Conservation (phyloP, 2,329 filamentous ascomycete genomes). For the Trichoderma guizhouense region DNA sequence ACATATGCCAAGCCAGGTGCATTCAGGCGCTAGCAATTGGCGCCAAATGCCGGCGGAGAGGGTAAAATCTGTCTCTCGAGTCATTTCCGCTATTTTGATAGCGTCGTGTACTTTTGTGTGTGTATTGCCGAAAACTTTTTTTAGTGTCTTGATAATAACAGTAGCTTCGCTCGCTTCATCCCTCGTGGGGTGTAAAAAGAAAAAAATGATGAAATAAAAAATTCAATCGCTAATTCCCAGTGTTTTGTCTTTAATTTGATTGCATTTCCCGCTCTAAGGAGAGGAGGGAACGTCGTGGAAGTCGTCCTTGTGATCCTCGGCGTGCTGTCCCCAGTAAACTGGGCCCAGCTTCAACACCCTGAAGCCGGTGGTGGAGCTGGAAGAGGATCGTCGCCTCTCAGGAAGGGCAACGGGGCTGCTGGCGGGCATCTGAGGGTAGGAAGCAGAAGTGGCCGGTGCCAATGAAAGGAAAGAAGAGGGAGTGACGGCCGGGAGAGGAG, state of each 20-base stretch:
- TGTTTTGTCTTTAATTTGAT: not conserved
- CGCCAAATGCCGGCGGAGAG: constrained; percentile 8
- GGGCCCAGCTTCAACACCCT: constrained; percentile 62
- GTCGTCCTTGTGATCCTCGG: constrained; percentile 55
- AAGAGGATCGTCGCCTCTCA: constrained; percentile 50
- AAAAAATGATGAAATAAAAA: not conserved
- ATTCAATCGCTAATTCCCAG: not conserved
- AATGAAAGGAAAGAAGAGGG: constrained; percentile 51
- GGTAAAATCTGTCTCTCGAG: not conserved
- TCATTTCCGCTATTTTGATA: not conserved
- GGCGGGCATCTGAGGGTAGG: constrained; percentile 47
- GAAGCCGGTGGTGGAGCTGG: constrained; percentile 43
- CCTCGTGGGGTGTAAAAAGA: not conserved
- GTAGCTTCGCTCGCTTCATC: constrained; percentile 10
- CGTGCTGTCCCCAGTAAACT: constrained; percentile 61
- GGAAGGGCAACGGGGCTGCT: constrained; percentile 23
- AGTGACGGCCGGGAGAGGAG: constrained; percentile 16
- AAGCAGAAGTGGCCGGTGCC: constrained; percentile 55
- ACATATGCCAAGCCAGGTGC: constrained; percentile 13
- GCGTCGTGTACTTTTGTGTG: not conserved
- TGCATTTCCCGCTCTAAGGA: not conserved
- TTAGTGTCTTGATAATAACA: not conserved
- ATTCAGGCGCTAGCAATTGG: not conserved
- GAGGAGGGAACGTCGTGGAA: constrained; percentile 42
- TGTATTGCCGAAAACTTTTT: not conserved